phyloP scores from a whole-genome alignment of 2,329 filamentous ascomycete genomes.

The Falciphora oryzae region DNA sequence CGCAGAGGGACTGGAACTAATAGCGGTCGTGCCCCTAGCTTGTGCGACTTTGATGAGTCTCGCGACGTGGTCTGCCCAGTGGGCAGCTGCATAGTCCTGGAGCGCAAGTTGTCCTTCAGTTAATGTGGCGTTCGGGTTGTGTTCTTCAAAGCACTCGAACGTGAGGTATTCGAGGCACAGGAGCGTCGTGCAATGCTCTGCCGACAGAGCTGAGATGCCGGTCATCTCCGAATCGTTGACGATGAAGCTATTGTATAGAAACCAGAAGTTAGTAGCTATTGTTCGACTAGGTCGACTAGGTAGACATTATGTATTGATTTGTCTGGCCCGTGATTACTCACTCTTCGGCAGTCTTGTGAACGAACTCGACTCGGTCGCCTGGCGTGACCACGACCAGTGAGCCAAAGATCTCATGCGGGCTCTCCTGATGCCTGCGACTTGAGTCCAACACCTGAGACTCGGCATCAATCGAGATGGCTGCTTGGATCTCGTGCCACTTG shows the following conservation, averaged over 20 bases:
- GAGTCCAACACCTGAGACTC: slow-evolving; percentile 15
- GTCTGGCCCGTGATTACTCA: slow-evolving; percentile 21
- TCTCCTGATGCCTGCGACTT: slow-evolving; percentile 17
- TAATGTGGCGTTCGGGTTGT: too few relatives aligned
- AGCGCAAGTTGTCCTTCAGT: too few relatives aligned
- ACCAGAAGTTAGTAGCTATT: neutral
- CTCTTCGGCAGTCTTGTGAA: slow-evolving; percentile 32
- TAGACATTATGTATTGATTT: too few relatives aligned
- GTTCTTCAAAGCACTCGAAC: neutral
- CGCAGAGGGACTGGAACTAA: too few relatives aligned
- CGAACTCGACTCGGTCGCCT: slow-evolving; percentile 28
- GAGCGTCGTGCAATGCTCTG: neutral
- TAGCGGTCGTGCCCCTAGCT: too few relatives aligned
- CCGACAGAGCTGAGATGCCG: neutral
- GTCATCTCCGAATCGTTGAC: neutral
- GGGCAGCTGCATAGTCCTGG: too few relatives aligned
- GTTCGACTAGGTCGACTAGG: too few relatives aligned
- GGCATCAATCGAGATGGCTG: slow-evolving; percentile 11
- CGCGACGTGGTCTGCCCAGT: too few relatives aligned
- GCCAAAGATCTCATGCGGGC: slow-evolving; percentile 27
- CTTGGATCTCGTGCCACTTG: neutral
- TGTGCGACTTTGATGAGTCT: too few relatives aligned
- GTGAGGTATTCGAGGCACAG: neutral
- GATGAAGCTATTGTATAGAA: neutral
- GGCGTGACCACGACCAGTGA: slow-evolving; percentile 29